Percentiles rank a stretch among this genome's conserved stretches.
phyloP scores from a whole-genome alignment of 495 filamentous ascomycete species.

The Tuber umbilicatum region DNA sequence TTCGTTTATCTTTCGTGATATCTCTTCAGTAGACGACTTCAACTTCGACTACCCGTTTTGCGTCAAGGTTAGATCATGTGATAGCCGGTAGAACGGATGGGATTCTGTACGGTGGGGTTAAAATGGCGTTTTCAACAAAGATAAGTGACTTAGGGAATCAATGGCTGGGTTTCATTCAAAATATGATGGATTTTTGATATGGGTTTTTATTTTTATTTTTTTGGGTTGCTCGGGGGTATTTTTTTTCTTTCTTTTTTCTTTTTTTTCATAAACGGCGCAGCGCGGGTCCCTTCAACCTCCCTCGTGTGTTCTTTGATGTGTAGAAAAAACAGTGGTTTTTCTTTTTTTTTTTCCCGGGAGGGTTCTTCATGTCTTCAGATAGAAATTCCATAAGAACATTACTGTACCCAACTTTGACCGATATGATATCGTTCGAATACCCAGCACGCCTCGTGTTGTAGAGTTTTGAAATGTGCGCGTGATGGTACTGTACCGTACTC shows the following conservation, averaged over 20 bases:
- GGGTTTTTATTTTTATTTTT: conserved; percentile 23
- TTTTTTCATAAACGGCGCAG: conserved; percentile 25
- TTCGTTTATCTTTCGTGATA: conserved; percentile 19
- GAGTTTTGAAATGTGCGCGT: not conserved
- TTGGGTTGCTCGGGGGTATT: conserved; percentile 9
- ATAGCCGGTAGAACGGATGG: conserved; percentile 24
- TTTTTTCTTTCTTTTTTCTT: conserved; percentile 13
- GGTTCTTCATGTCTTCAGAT: not conserved
- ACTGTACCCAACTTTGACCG: not conserved
- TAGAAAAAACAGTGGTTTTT: not conserved
- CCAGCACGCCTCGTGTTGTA: not conserved
- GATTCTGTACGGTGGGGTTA: conserved; percentile 20
- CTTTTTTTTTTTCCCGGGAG: not conserved
- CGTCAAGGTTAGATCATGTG: conserved; percentile 22
- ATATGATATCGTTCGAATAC: not conserved
- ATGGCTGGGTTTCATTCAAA: conserved; percentile 38
- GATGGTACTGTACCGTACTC: not conserved
- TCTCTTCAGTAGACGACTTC: conserved; percentile 36
- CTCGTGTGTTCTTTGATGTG: conserved; percentile 37
- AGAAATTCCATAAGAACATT: not conserved
- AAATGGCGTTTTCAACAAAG: conserved; percentile 42
- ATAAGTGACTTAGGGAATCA: conserved; percentile 32
- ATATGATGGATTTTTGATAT: conserved; percentile 31
- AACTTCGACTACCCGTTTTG: conserved; percentile 38
- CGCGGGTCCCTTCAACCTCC: conserved; percentile 36